Evolutionary conservation across 169 alveolate species (phyloP).

Genomic region (Eimeria sp.): DNA sequence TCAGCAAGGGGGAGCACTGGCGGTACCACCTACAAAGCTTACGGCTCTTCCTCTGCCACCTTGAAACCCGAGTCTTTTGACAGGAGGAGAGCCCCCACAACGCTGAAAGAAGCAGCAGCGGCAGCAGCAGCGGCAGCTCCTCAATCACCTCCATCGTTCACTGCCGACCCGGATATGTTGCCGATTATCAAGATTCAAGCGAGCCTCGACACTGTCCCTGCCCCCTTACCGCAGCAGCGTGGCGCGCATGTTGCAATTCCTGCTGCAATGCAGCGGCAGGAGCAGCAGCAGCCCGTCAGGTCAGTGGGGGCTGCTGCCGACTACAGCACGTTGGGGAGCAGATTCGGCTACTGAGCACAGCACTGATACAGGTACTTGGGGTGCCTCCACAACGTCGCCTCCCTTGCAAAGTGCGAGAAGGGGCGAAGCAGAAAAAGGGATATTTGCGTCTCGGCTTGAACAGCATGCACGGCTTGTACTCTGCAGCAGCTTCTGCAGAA

Average conservation of each 20-base stretch:
- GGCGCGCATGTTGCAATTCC: slow-evolving; percentile 79
- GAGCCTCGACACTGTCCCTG: slow-evolving; percentile 79
- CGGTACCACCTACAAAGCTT: background rate
- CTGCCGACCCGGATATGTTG: slow-evolving; percentile 64
- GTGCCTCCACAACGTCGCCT: background rate
- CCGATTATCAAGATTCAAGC: slow-evolving; percentile 76
- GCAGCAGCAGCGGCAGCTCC: slow-evolving; percentile 53
- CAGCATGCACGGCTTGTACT: background rate
- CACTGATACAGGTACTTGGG: background rate
- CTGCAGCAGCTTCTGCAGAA: background rate
- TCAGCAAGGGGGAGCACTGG: slow-evolving; percentile 2
- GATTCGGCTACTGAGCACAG: slow-evolving; percentile 39
- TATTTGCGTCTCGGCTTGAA: background rate
- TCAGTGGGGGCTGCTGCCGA: slow-evolving; percentile 57
- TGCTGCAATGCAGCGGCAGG: slow-evolving; percentile 78
- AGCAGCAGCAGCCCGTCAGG: slow-evolving; percentile 51
- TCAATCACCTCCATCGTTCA: slow-evolving; percentile 38
- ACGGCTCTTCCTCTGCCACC: background rate
- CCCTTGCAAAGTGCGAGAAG: background rate
- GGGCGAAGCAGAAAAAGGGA: background rate
- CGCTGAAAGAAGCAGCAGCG: background rate
- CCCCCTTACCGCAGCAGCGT: slow-evolving; percentile 79
- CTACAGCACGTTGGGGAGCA: slow-evolving; percentile 40
- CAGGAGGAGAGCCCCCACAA: slow-evolving; percentile 16
- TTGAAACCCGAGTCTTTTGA: background rate